Percentiles rank a stretch among this genome's conserved stretches.
phyloP scores from a whole-genome alignment of 352 stramenopile species.

The Pythium oligandrum region DNA sequence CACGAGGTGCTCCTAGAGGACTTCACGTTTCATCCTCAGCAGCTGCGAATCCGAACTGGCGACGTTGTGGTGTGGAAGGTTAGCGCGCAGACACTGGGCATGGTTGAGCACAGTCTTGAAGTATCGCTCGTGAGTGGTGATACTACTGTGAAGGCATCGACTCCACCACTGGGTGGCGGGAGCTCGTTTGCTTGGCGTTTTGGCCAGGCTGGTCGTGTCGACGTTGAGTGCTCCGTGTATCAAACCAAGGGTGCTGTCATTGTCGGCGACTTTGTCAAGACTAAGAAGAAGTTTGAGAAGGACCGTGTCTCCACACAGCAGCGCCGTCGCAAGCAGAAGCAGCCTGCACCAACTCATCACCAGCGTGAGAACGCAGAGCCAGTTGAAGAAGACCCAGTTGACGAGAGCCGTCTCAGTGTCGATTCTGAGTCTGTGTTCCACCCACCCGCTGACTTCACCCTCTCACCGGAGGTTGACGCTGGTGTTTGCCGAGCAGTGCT shows the following conservation, averaged over 20 bases:
- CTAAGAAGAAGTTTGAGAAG: constrained; percentile 11
- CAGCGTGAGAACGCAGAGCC: neutral
- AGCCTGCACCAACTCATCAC: neutral
- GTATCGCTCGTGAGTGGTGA: constrained; percentile 10
- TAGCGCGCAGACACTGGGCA: constrained; percentile 23
- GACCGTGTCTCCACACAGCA: neutral
- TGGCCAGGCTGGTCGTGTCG: constrained; percentile 13
- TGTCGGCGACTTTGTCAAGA: constrained; percentile 12
- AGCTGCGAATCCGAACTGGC: constrained; percentile 21
- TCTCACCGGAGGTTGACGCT: constrained; percentile 34
- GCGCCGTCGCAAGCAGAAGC: neutral
- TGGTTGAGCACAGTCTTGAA: constrained; percentile 40
- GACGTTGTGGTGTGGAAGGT: constrained; percentile 38
- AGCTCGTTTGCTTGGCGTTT: constrained; percentile 34
- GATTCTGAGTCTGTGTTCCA: constrained; percentile 34
- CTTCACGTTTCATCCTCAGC: constrained; percentile 27
- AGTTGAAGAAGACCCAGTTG: constrained; percentile 15
- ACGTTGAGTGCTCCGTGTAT: constrained; percentile 34
- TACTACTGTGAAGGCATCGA: constrained; percentile 10
- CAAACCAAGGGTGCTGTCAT: constrained; percentile 24
- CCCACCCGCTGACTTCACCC: constrained; percentile 25
- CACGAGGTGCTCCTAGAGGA: constrained; percentile 35
- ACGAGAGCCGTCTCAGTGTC: constrained; percentile 2
- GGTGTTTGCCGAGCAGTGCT: constrained; percentile 46
- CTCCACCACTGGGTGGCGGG: constrained; percentile 20